Base-by-base conservation (phyloP, 805 yeast genomes). In the Sugiyamaella americana region DNA sequence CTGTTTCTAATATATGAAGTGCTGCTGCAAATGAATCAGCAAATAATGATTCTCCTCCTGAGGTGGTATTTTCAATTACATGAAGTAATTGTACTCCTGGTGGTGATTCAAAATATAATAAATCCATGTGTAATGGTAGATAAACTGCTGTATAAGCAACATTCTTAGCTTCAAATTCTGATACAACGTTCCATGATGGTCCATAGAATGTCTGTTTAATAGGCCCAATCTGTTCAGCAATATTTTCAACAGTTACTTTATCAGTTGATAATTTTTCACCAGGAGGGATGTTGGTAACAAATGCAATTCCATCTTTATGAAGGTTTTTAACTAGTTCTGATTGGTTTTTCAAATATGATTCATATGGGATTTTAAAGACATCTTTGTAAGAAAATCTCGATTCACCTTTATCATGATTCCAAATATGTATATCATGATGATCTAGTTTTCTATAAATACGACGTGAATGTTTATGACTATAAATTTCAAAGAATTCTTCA, bases 21-120 rank as follows among this genome's bases (percentile, higher is more conserved):
- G 83, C 86, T 3, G 86, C 88, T 11, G 75, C 67, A 59, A 79
- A 83, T 2, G 86, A 76, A 61, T 84, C 94, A 10, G 79, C 78
- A 66, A 82, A 84, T 10, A 79, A 62, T 41, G 78, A 81, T 53
- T 81, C 85, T 8, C 88, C 91, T 10, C 87, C 88, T 6, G 55
- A 54, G 8, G 82, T 75, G 18, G 57, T 55, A 50, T 66, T 66
- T 19, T 62, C 57, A 36, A 69, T 58, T 32, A 76, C 72, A 55
- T 84, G 93, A 38, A 84, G 68, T 35, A 82, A 60, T 61, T 84
- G 89, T 38, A 84, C 65, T 0, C 91, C 91, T 1, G 94, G 94
- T 2, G 89, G 89, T 8, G 87, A 78, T 60, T 84, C 89, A 58
- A 83, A 79, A 64, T 84, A 84, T 40, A 80, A 70, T 21, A 84